Evolutionary conservation across 352 stramenopile genomes (phyloP).

Genomic region (Globisporangium iwayamae): DNA sequence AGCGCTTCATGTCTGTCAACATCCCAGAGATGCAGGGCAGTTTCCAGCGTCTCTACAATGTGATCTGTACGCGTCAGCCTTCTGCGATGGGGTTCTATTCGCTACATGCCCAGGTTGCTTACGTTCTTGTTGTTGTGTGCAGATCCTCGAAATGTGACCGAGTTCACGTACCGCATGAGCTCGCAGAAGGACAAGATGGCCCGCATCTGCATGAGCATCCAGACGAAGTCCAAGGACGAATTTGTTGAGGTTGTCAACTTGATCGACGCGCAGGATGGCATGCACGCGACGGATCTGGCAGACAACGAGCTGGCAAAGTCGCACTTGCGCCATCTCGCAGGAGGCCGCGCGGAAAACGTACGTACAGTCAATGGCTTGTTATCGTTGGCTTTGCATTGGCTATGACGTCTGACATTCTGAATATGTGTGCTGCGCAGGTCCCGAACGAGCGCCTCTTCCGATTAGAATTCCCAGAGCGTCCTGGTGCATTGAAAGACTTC

Average conservation of each 20-base stretch:
- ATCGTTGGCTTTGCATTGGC: too few relatives aligned
- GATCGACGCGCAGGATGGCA: conserved; percentile 78
- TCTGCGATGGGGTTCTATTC: neutral
- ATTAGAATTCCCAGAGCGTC: conserved; percentile 94
- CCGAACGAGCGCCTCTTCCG: conserved; percentile 94
- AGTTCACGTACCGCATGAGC: conserved; percentile 97
- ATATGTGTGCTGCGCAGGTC: conserved; percentile 29
- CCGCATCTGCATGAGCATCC: conserved; percentile 95
- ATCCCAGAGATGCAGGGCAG: conserved; percentile 94
- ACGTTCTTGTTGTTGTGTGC: neutral
- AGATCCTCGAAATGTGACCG: conserved; percentile 89
- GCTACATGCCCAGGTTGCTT: neutral
- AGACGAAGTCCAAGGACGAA: conserved; percentile 77
- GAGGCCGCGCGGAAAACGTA: conserved; percentile 80
- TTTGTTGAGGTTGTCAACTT: conserved; percentile 55
- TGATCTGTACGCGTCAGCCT: conserved; percentile 53
- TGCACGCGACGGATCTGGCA: conserved; percentile 91
- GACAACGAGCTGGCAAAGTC: conserved; percentile 96
- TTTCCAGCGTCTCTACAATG: conserved; percentile 82
- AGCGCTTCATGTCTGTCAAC: conserved; percentile 94
- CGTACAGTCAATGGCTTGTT: conserved; percentile 1
- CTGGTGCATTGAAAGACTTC: conserved; percentile 91
- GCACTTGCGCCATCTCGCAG: conserved; percentile 95
- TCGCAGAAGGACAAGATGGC: conserved; percentile 70
- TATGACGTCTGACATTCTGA: neutral